Conservation (phyloP, 108 stramenopile genomes). For the Chaetoceros muelleri region DNA sequence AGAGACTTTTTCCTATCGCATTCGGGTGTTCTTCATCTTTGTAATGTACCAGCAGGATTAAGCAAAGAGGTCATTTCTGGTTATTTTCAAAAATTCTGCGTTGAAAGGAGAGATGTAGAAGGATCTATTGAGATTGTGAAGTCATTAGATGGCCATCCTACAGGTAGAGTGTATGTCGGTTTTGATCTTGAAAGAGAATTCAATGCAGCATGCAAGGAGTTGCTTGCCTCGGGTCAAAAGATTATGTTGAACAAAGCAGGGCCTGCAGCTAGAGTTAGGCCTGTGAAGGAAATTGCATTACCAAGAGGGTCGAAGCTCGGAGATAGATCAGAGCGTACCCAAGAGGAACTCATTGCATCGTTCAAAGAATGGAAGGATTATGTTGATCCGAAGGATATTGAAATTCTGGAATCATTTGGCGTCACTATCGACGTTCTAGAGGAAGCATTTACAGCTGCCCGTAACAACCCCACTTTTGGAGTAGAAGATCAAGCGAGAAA, state of each 20-base stretch:
- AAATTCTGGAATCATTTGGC: constrained; percentile 38
- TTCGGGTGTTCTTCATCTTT: constrained; percentile 44
- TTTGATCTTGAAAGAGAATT: constrained; percentile 71
- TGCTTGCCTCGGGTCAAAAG: not conserved
- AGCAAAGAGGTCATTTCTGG: constrained; percentile 52
- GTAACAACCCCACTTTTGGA: constrained; percentile 60
- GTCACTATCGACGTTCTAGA: constrained; percentile 51
- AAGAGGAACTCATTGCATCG: constrained; percentile 54
- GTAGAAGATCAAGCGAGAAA: constrained; percentile 55
- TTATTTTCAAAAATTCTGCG: constrained; percentile 61
- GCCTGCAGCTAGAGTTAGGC: constrained; percentile 17
- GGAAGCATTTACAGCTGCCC: constrained; percentile 52
- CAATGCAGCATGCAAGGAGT: constrained; percentile 31
- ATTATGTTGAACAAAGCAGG: constrained; percentile 18
- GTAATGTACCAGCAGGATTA: constrained; percentile 45
- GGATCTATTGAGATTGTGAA: constrained; percentile 71
- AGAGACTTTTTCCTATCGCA: constrained; percentile 65
- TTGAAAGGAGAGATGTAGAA: constrained; percentile 43
- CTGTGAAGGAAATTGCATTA: constrained; percentile 30
- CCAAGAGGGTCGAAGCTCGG: constrained; percentile 7
- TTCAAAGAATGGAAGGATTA: constrained; percentile 71
- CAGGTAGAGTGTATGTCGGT: constrained; percentile 71
- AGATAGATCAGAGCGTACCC: constrained; percentile 33
- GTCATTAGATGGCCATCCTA: constrained; percentile 46
- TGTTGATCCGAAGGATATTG: constrained; percentile 65